Percentiles rank a stretch among this genome's conserved stretches.
phyloP scores from a whole-genome alignment of 225 moss, liverwort and hornwort genomes.

The Straminergon stramineum region DNA sequence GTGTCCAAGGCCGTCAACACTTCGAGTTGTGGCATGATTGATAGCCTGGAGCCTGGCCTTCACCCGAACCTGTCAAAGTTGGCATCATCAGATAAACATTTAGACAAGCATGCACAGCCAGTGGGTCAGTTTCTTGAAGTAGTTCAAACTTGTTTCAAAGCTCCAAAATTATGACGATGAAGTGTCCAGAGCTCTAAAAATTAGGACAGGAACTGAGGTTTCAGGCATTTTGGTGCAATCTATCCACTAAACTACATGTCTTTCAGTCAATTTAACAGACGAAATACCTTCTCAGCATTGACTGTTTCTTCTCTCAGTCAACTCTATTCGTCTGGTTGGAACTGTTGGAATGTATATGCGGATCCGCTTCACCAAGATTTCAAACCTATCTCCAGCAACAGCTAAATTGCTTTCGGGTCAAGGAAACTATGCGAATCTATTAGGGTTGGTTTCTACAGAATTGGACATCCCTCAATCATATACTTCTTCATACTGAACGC shows the following conservation, averaged over 20 bases:
- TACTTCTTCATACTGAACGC: no score
- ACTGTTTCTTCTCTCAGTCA: not conserved
- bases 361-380: no score
- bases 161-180: not conserved
- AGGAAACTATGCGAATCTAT: not conserved
- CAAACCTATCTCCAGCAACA: not conserved
- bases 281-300: not conserved
- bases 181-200: not conserved
- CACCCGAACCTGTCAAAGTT: not conserved
- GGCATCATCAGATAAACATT: not conserved
- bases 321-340: not conserved
- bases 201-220: not conserved
- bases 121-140: not conserved
- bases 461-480: not conserved
- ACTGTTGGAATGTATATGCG: not conserved
- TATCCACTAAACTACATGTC: not conserved
- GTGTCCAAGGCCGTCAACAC: slow-evolving; percentile 25
- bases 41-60: not conserved
- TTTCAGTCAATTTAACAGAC: no score
- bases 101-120: not conserved
- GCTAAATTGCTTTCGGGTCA: not conserved
- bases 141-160: not conserved
- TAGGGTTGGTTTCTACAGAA: not conserved
- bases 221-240: no score
- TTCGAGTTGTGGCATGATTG: slow-evolving; percentile 13